These are phyloP conservation scores for Halenospora varia DNA, from an alignment of 495 filamentous ascomycete species.

Conservation along the genomic window DNA sequence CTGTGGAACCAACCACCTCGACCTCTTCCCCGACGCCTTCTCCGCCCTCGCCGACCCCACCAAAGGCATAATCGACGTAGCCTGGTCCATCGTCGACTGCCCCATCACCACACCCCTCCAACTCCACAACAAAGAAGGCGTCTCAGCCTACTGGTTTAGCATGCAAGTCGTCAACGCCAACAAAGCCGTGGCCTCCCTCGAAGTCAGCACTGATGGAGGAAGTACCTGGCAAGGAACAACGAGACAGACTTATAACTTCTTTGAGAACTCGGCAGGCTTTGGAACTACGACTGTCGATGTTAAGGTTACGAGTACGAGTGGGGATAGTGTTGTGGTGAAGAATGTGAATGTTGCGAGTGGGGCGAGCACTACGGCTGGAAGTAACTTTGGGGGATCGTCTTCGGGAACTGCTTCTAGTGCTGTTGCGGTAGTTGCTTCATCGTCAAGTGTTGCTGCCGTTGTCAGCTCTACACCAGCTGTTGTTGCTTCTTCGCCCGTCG, in stretches of 20 bases:
- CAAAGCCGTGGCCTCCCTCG: constrained; percentile 43
- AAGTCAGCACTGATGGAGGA: constrained; percentile 55
- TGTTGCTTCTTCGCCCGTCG: neutral
- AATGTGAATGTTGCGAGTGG: constrained; percentile 16
- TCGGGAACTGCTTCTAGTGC: neutral
- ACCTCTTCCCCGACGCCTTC: constrained; percentile 57
- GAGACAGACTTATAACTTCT: constrained; percentile 54
- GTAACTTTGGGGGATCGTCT: constrained; percentile 23
- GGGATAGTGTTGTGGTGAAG: constrained; percentile 28
- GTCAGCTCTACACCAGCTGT: neutral
- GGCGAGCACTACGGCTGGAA: constrained; percentile 14
- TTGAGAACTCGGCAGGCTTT: constrained; percentile 51
- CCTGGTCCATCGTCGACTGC: constrained; percentile 48
- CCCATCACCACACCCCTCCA: constrained; percentile 44
- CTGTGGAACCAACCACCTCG: constrained; percentile 52
- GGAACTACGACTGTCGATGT: constrained; percentile 48
- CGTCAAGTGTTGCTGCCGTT: neutral
- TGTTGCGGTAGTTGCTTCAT: neutral
- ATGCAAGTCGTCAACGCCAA: constrained; percentile 59
- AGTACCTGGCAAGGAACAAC: constrained; percentile 47
- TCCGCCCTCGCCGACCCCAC: constrained; percentile 38
- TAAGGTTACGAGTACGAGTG: constrained; percentile 46
- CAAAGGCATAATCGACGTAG: constrained; percentile 50
- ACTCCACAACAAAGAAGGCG: constrained; percentile 54
- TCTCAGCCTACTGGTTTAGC: constrained; percentile 44